Evolutionary conservation across 2,329 filamentous ascomycete genomes (phyloP), one percentile per base, ranked within the genome.

Genomic region (Cladosporium halotolerans): DNA sequence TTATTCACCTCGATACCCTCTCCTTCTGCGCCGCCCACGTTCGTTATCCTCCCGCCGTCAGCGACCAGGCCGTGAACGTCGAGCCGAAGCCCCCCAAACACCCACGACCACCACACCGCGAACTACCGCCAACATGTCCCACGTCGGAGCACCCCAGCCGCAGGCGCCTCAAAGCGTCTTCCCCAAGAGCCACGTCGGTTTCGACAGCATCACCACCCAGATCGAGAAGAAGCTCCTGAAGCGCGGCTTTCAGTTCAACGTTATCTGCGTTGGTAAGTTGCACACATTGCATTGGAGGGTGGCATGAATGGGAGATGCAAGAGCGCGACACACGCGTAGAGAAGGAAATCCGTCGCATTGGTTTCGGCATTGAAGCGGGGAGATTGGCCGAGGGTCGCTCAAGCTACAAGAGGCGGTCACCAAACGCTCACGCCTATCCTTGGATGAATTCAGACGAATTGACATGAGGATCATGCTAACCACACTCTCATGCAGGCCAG

Each of bases 201-300:
- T 99, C 80, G 93, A 99, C 80, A 96, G 90, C 80, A 99, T 99
- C 81, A 99, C 93, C 66, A 90, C 86, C 64, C 93, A 99, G 81
- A 99, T 99, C 68, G 93, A 99, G 85, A 88, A 89, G 79, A 99
- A 99, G 86, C 86, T 97, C 72, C 76, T 99, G 78, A 99, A 99
- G 83, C 90, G 93, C 77, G 93, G 93, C 67, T 99, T 99, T 77
- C 93, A 99, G 77, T 99, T 99, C 84, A 99, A 99, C 74, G 87
- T 97, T 70, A 97, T 97, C 75, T 96, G 91, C 73, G 93, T 97
- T 73, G 93, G 93, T 97, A 81, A 73, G 92, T 85, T 58, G 31
- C 19, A 28, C 9, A 28, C 14, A 9, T 31, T 33, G 23, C 28
- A 45, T 32, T 45, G 28, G 14, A 45, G 3, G 36, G n/a, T 39